Evolutionary conservation across 495 filamentous ascomycete genomes (phyloP).

Genomic region (Talaromyces adpressus): DNA sequence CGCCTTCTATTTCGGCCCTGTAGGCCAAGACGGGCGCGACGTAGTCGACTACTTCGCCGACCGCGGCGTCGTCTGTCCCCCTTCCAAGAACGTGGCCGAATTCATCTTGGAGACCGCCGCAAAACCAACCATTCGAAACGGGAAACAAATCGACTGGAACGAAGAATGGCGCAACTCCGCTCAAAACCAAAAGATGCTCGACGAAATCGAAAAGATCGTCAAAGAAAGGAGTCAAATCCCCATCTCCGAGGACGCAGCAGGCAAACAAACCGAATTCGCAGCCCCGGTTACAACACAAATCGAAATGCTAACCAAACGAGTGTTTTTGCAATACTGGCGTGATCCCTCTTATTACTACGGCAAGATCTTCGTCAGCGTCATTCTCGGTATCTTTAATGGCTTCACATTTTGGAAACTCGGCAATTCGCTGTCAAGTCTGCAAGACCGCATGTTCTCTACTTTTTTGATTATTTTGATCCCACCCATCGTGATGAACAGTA

Average conservation of each 20-base stretch:
- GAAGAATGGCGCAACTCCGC: slow-evolving; percentile 63
- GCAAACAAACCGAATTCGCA: slow-evolving; percentile 52
- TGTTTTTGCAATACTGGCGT: slow-evolving; percentile 67
- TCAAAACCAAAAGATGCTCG: slow-evolving; percentile 40
- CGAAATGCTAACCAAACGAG: slow-evolving; percentile 52
- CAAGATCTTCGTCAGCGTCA: slow-evolving; percentile 63
- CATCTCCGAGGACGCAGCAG: slow-evolving; percentile 19
- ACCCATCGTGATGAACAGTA: slow-evolving; percentile 62
- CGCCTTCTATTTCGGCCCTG: slow-evolving; percentile 68
- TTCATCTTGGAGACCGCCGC: slow-evolving; percentile 79
- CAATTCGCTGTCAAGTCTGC: slow-evolving; percentile 59
- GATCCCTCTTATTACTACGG: slow-evolving; percentile 66
- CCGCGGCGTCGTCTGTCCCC: slow-evolving; percentile 52
- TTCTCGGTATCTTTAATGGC: slow-evolving; percentile 69
- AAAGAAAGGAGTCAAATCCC: slow-evolving; percentile 45
- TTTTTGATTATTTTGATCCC: slow-evolving; percentile 74
- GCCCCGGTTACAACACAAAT: slow-evolving; percentile 54
- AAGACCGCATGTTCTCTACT: slow-evolving; percentile 71
- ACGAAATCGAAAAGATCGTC: slow-evolving; percentile 56
- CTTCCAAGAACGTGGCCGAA: slow-evolving; percentile 71
- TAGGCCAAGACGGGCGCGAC: slow-evolving; percentile 54
- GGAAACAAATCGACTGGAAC: slow-evolving; percentile 58
- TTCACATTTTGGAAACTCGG: slow-evolving; percentile 81
- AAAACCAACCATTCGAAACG: slow-evolving; percentile 44
- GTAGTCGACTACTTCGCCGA: slow-evolving; percentile 63